These are phyloP conservation scores for Hansenula sp. DNA, from an alignment of 1,139 yeast genomes.

Conservation along the genomic window DNA sequence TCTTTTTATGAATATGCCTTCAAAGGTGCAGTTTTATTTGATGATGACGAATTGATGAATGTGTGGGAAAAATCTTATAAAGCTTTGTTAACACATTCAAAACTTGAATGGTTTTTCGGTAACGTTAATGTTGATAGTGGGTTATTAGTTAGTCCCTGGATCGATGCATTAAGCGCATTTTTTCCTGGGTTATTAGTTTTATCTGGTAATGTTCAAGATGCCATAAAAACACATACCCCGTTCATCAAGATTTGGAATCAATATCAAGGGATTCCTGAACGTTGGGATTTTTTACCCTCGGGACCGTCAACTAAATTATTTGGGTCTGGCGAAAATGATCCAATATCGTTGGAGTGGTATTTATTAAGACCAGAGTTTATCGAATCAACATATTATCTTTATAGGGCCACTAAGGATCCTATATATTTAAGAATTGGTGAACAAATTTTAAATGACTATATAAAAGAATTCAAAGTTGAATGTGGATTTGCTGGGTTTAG, in stretches of 20 bases:
- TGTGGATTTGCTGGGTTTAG: slow-evolving; percentile 87
- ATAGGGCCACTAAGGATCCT: slow-evolving; percentile 84
- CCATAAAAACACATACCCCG: slow-evolving; percentile 58
- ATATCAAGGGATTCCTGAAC: slow-evolving; percentile 80
- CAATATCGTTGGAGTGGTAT: slow-evolving; percentile 76
- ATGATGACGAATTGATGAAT: slow-evolving; percentile 55
- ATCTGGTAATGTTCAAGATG: slow-evolving; percentile 70
- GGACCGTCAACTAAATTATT: slow-evolving; percentile 5
- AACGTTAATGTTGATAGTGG: slow-evolving; percentile 59
- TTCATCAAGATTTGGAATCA: slow-evolving; percentile 77
- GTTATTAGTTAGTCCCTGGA: slow-evolving; percentile 54
- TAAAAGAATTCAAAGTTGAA: slow-evolving; percentile 45
- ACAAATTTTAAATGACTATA: slow-evolving; percentile 51
- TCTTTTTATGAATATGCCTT: slow-evolving; percentile 88
- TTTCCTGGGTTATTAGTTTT: slow-evolving; percentile 84
- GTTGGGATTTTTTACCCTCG: slow-evolving; percentile 55
- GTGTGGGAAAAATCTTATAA: slow-evolving; percentile 60
- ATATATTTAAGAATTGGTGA: slow-evolving; percentile 75
- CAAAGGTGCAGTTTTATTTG: slow-evolving; percentile 69
- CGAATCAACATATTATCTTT: slow-evolving; percentile 82
- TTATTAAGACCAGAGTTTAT: slow-evolving; percentile 89
- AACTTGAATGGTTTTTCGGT: slow-evolving; percentile 53
- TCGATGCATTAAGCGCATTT: slow-evolving; percentile 84
- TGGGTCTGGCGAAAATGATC: slow-evolving; percentile 13
- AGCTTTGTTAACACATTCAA: slow-evolving; percentile 50